phyloP scores from a whole-genome alignment of 805 yeast species.

The Kluyveromyces starmeri region DNA sequence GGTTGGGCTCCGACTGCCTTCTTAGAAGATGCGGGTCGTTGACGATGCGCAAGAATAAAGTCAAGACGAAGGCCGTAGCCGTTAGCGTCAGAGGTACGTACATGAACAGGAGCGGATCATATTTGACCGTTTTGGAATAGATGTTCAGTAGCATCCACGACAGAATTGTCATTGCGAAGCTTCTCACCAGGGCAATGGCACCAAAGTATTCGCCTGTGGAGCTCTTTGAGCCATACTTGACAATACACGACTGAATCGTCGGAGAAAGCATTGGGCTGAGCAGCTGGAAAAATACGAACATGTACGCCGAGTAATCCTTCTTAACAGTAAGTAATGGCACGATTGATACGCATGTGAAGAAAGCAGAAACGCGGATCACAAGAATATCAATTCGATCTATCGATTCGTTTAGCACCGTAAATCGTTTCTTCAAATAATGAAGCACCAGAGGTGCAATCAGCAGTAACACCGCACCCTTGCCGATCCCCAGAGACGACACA shows the following conservation, averaged over 20 bases:
- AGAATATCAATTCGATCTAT: conserved; percentile 46
- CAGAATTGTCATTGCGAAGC: conserved; percentile 36
- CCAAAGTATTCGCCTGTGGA: conserved; percentile 68
- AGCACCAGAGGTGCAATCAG: conserved; percentile 43
- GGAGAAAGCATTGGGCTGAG: conserved; percentile 49
- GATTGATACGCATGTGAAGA: conserved; percentile 33
- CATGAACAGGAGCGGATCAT: conserved; percentile 33
- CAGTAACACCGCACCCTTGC: conserved; percentile 42
- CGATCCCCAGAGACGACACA: conserved; percentile 42
- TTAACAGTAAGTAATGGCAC: conserved; percentile 27
- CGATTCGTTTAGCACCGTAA: conserved; percentile 31
- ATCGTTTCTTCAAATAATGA: conserved; percentile 29
- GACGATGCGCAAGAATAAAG: conserved; percentile 16
- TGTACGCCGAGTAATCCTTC: conserved; percentile 15
- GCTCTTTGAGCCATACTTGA: conserved; percentile 52
- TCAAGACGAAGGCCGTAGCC: conserved; percentile 10
- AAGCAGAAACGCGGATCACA: conserved; percentile 27
- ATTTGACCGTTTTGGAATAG: conserved; percentile 37
- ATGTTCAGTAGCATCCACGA: conserved; percentile 42
- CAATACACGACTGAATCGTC: conserved; percentile 46
- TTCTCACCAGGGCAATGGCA: conserved; percentile 52
- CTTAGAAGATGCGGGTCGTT: conserved; percentile 12
- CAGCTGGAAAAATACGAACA: conserved; percentile 33
- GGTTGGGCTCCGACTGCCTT: conserved; percentile 13
- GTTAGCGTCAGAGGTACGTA: conserved; percentile 19